Percentiles rank a stretch among this genome's conserved stretches.
These are phyloP conservation scores for Gossypium ekmanianum DNA, from an alignment of 345 rosid genomes.

Conservation along the genomic window DNA sequence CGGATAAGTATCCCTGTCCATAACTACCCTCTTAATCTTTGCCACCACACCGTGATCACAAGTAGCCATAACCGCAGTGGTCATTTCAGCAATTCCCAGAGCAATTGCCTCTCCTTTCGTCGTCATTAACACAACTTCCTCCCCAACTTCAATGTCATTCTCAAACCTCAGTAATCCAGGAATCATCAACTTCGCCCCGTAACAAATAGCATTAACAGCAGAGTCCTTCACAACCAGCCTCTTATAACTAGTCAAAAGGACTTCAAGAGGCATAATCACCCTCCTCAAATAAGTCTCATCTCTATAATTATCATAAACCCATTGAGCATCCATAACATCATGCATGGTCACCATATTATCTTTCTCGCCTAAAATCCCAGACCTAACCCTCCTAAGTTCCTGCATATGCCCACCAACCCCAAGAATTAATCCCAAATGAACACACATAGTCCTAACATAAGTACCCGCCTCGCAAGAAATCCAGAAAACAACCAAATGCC, in stretches of 20 bases:
- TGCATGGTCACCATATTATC: constrained; percentile 99
- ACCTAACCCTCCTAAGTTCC: constrained; percentile 89
- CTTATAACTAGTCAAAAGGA: constrained; percentile 83
- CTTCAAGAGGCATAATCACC: constrained; percentile 87
- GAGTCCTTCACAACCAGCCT: constrained; percentile 91
- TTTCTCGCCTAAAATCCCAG: constrained; percentile 85
- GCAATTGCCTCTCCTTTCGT: constrained; percentile 96
- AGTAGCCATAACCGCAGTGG: constrained; percentile 89
- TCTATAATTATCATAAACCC: constrained; percentile 56
- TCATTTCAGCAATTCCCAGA: constrained; percentile 94
- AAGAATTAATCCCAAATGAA: constrained; percentile 80
- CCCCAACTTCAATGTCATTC: constrained; percentile 82
- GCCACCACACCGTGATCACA: constrained; percentile 98
- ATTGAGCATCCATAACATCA: constrained; percentile 97
- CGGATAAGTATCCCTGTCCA: constrained; percentile 96
- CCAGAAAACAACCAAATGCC: constrained; percentile 94
- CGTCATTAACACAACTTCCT: constrained; percentile 89
- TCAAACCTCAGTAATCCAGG: constrained; percentile 87
- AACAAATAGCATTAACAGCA: constrained; percentile 91
- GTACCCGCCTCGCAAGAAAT: constrained; percentile 95
- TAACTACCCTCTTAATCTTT: constrained; percentile 92
- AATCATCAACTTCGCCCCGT: constrained; percentile 93
- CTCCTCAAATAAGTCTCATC: constrained; percentile 86
- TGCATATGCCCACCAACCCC: constrained; percentile 99
- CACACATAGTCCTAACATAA: constrained; percentile 91